Evolutionary conservation across 1,139 yeast species (phyloP).

Genomic region (Nakaseomyces sp.): DNA sequence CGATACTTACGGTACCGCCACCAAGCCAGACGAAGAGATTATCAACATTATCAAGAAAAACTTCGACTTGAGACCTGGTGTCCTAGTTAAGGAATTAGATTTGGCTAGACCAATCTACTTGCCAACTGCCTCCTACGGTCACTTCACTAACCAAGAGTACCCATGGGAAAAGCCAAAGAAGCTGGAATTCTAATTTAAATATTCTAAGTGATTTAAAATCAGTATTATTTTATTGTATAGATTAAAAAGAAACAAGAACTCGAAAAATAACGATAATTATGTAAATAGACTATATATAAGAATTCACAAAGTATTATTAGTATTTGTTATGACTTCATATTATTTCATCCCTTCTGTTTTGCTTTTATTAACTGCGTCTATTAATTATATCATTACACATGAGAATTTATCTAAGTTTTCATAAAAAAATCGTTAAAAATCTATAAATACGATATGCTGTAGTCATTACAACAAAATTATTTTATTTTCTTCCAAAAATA

Average conservation of each 20-base stretch:
- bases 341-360: too few species aligned
- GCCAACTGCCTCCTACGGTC: constrained; percentile 98
- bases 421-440: background rate
- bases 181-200: constrained; percentile 51
- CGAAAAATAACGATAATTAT: background rate
- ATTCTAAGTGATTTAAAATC: background rate
- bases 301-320: background rate
- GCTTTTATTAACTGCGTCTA: background rate
- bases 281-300: background rate
- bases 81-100: constrained; percentile 89
- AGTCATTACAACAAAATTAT: background rate
- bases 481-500: constrained; percentile 58
- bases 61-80: constrained; percentile 99
- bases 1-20: constrained; percentile 96
- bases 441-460: background rate
- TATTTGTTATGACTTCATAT: too few species aligned
- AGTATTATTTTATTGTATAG: background rate
- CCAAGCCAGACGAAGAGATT: constrained; percentile 78
- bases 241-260: background rate
- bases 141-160: constrained; percentile 97
- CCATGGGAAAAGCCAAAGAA: constrained; percentile 97
- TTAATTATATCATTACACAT: background rate
- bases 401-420: background rate
- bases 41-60: constrained; percentile 84
- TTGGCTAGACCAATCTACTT: constrained; percentile 98